A percentile compares a stretch with the other conserved stretches of the same genome.
These are phyloP conservation scores for Penicillium sp. DNA, from an alignment of 2,329 filamentous ascomycete genomes.

Conservation along the genomic window DNA sequence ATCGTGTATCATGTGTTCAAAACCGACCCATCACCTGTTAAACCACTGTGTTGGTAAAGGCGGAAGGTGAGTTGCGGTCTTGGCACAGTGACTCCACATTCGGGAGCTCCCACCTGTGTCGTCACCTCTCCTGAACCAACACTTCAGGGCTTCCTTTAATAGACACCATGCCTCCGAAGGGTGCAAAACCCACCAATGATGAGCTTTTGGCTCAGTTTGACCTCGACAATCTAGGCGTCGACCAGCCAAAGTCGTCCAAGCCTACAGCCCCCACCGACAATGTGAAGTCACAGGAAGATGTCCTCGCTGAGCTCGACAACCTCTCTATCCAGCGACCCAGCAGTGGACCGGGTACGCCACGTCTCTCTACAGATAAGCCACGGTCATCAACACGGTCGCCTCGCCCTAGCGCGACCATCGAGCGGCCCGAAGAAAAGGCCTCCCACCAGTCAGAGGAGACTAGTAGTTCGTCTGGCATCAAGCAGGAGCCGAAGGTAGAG, in stretches of 20 bases:
- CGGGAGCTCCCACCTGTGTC: slow-evolving; percentile 25
- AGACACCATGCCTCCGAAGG: slow-evolving; percentile 37
- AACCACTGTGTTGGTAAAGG: neutral
- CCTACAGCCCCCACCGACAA: slow-evolving; percentile 19
- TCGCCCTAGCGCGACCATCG: slow-evolving; percentile 53
- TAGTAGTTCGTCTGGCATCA: slow-evolving; percentile 68
- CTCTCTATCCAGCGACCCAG: slow-evolving; percentile 69
- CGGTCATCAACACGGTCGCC: slow-evolving; percentile 56
- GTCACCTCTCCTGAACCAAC: slow-evolving; percentile 24
- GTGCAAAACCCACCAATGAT: slow-evolving; percentile 45
- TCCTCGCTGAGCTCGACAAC: slow-evolving; percentile 83
- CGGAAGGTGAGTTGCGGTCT: slow-evolving; percentile 10
- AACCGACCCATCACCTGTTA: neutral
- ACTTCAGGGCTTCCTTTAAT: slow-evolving; percentile 2
- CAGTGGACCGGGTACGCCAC: slow-evolving; percentile 80
- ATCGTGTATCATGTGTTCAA: neutral
- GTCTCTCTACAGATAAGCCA: slow-evolving; percentile 52
- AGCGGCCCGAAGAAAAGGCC: slow-evolving; percentile 63
- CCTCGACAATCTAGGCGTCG: slow-evolving; percentile 48
- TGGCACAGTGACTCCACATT: slow-evolving; percentile 22
- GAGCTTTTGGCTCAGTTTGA: slow-evolving; percentile 54
- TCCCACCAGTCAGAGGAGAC: slow-evolving; percentile 77
- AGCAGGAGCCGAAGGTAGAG: slow-evolving; percentile 47
- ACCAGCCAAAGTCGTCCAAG: slow-evolving; percentile 34
- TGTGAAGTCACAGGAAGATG: slow-evolving; percentile 62